These are phyloP conservation scores for Lunasporangiospora selenospora DNA, from an alignment of 192 early-diverging fungal species.

Conservation along the genomic window DNA sequence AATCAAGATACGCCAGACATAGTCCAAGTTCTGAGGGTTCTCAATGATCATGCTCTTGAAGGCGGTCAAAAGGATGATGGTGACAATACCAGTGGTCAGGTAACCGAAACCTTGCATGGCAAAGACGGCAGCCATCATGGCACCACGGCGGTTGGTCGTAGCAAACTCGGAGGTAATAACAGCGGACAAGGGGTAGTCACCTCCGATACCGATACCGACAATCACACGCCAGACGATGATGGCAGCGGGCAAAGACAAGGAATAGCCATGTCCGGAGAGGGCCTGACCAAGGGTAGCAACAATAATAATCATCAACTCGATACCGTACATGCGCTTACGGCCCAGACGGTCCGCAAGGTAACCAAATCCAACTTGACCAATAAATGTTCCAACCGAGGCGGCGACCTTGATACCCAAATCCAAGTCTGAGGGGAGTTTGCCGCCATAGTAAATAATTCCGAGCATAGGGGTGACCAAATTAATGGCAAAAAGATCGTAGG, in stretches of 20 bases:
- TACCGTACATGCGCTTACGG: constrained; percentile 89
- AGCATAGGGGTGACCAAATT: constrained; percentile 88
- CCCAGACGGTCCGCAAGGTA: constrained; percentile 87
- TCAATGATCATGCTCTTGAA: constrained; percentile 72
- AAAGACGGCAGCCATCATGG: constrained; percentile 90
- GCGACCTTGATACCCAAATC: constrained; percentile 90
- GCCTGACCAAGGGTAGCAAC: constrained; percentile 84
- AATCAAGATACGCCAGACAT: constrained; percentile 91
- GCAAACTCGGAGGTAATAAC: constrained; percentile 96
- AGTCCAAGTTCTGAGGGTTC: constrained; percentile 72
- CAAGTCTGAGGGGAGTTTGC: constrained; percentile 62
- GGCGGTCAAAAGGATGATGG: constrained; percentile 72
- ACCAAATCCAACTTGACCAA: constrained; percentile 83
- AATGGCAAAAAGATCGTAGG: constrained; percentile 96
- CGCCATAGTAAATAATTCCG: constrained; percentile 67
- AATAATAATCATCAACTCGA: constrained; percentile 93
- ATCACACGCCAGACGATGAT: constrained; percentile 91
- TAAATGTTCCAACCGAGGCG: constrained; percentile 85
- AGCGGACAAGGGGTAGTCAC: constrained; percentile 94
- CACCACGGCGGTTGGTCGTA: constrained; percentile 81
- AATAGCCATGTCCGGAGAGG: constrained; percentile 73
- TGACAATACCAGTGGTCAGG: constrained; percentile 79
- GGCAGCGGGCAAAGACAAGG: constrained; percentile 65
- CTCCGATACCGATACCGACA: constrained; percentile 93
- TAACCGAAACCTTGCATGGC: constrained; percentile 95